Conservation (phyloP, 441 rosid genomes). For the Populus trichocarpa region DNA sequence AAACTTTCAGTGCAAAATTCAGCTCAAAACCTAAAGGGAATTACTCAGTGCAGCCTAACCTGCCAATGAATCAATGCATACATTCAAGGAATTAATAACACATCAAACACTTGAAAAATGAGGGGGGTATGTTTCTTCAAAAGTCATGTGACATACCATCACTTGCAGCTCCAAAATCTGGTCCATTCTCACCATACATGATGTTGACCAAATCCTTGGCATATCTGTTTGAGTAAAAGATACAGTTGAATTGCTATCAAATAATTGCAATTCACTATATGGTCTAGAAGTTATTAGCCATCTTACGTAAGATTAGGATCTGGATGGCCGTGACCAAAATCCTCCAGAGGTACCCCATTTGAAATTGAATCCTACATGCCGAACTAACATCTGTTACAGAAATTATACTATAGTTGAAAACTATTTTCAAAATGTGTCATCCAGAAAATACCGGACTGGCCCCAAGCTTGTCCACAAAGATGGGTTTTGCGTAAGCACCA, state of each 20-base stretch:
- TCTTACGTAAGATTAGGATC: constrained; percentile 96
- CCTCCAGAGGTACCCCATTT: constrained; percentile 88
- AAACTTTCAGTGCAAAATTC: not conserved
- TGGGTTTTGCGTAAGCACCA: constrained; percentile 94
- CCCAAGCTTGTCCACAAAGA: constrained; percentile 83
- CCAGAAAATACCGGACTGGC: constrained; percentile 52
- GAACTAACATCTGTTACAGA: constrained; percentile 23
- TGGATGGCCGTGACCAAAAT: constrained; percentile 98
- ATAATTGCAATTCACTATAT: constrained; percentile 8
- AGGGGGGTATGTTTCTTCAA: not conserved
- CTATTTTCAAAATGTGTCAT: constrained; percentile 14
- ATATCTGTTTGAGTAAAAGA: constrained; percentile 51
- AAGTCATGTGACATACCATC: constrained; percentile 56
- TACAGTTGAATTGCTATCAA: constrained; percentile 14
- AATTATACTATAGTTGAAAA: constrained; percentile 13
- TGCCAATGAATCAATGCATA: constrained; percentile 3
- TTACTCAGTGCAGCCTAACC: not conserved
- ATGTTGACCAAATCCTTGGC: constrained; percentile 87
- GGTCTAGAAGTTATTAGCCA: constrained; percentile 1
- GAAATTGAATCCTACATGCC: constrained; percentile 69
- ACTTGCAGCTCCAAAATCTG: constrained; percentile 97
- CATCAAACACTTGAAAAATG: constrained; percentile 6
- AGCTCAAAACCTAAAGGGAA: not conserved
- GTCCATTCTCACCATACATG: constrained; percentile 76
- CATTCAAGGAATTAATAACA: not conserved